Evolutionary conservation across 495 filamentous ascomycete genomes (phyloP).

Genomic region (Physcia stellaris): DNA sequence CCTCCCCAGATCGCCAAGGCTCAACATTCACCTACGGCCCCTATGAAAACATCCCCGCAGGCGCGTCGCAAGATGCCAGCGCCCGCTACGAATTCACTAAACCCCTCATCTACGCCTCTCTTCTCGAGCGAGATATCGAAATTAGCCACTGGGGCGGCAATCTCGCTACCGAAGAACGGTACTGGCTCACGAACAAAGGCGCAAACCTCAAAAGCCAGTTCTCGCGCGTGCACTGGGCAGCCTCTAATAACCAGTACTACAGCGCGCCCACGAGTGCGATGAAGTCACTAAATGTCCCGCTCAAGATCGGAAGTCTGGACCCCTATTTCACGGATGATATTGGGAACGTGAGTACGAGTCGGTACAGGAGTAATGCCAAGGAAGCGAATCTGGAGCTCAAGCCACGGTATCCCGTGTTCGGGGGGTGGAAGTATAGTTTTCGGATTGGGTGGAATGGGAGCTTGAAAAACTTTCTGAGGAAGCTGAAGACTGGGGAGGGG

Average conservation of each 20-base stretch:
- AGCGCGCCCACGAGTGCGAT: slow-evolving; percentile 62
- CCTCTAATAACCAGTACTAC: slow-evolving; percentile 62
- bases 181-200: slow-evolving; percentile 74
- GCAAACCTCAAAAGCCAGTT: slow-evolving; percentile 77
- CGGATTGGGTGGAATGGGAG: slow-evolving; percentile 88
- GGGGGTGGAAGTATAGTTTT: slow-evolving; percentile 96
- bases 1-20: slow-evolving; percentile 72
- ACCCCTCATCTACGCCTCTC: slow-evolving; percentile 61
- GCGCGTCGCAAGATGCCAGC: slow-evolving; percentile 52
- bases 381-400: slow-evolving; percentile 79
- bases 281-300: slow-evolving; percentile 66
- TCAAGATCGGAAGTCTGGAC: slow-evolving; percentile 62
- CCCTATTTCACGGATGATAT: slow-evolving; percentile 95
- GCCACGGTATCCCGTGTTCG: slow-evolving; percentile 86
- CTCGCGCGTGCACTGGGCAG: slow-evolving; percentile 71
- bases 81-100: slow-evolving; percentile 94
- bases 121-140: slow-evolving; percentile 80
- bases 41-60: slow-evolving; percentile 56
- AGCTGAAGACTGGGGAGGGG: slow-evolving; percentile 39
- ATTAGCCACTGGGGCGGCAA: slow-evolving; percentile 98
- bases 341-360: slow-evolving; percentile 89
- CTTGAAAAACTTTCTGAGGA: slow-evolving; percentile 59
- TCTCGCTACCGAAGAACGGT: slow-evolving; percentile 84
- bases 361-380: slow-evolving; percentile 58
- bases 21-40: slow-evolving; percentile 85